Evolutionary conservation across 2,329 filamentous ascomycete genomes (phyloP).

Genomic region (Trichoderma asperellum): DNA sequence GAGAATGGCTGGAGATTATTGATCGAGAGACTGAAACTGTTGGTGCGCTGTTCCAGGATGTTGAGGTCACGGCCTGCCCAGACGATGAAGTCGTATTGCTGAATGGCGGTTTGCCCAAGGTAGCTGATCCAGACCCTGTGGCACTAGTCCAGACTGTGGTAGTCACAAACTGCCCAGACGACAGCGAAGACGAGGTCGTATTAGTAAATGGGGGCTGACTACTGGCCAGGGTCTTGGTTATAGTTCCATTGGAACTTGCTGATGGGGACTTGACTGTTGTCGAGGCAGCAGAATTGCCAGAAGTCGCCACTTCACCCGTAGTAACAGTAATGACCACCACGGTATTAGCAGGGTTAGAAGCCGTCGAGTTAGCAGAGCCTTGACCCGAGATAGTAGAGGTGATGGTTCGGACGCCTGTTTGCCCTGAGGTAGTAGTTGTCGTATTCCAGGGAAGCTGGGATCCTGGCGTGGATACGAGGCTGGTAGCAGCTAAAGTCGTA

Average conservation of each 20-base stretch:
- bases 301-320: not conserved
- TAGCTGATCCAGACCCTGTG: constrained; percentile 11
- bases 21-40: constrained; percentile 24
- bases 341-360: not conserved
- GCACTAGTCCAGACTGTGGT: constrained; percentile 17
- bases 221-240: not conserved
- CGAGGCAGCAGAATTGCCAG: not conserved
- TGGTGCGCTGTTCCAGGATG: constrained; percentile 16
- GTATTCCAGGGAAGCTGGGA: constrained; percentile 20
- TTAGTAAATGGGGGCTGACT: constrained; percentile 32
- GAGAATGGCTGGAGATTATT: constrained; percentile 14
- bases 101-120: not conserved
- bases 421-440: not conserved
- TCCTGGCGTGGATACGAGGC: not conserved
- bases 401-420: not conserved
- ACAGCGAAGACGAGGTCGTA: constrained; percentile 21
- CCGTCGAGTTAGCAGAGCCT: not conserved
- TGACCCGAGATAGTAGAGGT: not conserved
- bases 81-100: not conserved
- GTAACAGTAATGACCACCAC: constrained; percentile 19
- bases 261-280: constrained; percentile 2
- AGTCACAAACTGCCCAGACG: constrained; percentile 13
- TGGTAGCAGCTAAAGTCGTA: not conserved
- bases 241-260: constrained; percentile 3
- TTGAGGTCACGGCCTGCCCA: constrained; percentile 16